These are phyloP conservation scores for Angophora floribunda DNA, from an alignment of 345 rosid species.

Conservation along the genomic window DNA sequence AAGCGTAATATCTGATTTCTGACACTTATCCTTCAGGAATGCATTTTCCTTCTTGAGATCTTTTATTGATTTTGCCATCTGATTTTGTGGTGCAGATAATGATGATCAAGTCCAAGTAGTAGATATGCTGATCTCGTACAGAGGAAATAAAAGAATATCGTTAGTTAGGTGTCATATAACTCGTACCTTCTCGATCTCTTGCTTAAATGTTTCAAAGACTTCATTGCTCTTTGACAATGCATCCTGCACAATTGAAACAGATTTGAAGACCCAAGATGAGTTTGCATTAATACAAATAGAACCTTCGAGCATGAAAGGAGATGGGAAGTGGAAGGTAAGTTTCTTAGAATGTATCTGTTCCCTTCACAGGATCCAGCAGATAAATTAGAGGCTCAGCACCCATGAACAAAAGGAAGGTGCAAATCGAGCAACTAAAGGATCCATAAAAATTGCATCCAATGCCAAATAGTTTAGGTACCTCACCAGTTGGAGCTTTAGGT, in stretches of 20 bases:
- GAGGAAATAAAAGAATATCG: neutral
- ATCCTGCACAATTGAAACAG: slow-evolving; percentile 46
- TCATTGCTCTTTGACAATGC: slow-evolving; percentile 88
- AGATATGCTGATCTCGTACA: neutral
- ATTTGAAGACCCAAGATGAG: neutral
- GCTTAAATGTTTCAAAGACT: slow-evolving; percentile 89
- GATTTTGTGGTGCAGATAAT: neutral
- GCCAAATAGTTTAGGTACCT: neutral
- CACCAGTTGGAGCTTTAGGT: neutral
- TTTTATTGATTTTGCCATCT: slow-evolving; percentile 89
- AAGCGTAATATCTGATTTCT: slow-evolving; percentile 69
- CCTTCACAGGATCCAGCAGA: neutral
- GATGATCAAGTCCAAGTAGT: neutral
- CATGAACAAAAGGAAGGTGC: neutral
- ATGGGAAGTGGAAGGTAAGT: neutral
- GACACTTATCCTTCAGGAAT: slow-evolving; percentile 83
- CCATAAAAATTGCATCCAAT: neutral
- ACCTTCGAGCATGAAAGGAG: neutral
- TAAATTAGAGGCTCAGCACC: neutral
- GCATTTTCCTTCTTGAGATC: slow-evolving; percentile 79
- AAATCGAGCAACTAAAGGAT: neutral
- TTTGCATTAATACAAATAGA: neutral
- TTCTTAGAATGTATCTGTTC: neutral
- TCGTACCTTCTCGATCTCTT: slow-evolving; percentile 84
- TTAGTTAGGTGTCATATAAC: neutral